Evolutionary conservation across 139 green algal genomes (phyloP), one percentile per base, ranked within the genome.

Genomic region (Nannochloris sp.): DNA sequence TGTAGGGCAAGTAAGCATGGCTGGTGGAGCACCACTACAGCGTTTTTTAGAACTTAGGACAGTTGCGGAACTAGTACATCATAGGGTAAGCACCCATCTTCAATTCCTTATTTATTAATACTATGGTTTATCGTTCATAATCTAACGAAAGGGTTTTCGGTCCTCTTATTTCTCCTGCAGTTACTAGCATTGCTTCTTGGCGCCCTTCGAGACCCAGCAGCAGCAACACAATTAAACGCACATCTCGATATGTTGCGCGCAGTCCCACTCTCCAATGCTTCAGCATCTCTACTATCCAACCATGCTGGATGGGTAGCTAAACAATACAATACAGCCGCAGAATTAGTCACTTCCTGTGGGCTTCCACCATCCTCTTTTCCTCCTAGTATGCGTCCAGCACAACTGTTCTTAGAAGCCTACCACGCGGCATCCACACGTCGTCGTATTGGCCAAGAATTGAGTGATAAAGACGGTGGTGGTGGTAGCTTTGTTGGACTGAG

Each of bases 121-220:
- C 39, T 27, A 8, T 23, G 6, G 24, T 13, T 19, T 6, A 46
- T 7, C 24, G 7, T 24, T 39, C 23, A 5, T n/a, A 29, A 7
- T 7, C 9, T 4, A 29, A 29, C 13, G 48, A 4, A 46, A 7
- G 55, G n/a, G n/a, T n/a, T n/a, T n/a, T n/a, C n/a, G n/a, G n/a
- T n/a, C n/a, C n/a, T n/a, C 10, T 25, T 44, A 36, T 48, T 0
- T 3, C 15, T 33, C 8, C 6, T 46, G 42, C 71, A 82, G 75
- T 47, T 68, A 2, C 44, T 76, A 19, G 75, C 73, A 13, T 58
- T 83, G 62, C 72, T 83, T 55, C 70, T 83, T 64, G 70, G 75
- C 53, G 60, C 35, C 45, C 60, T 81, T 45, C 62, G 73, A 29
- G 55, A 60, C 19, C 24, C 54, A 10, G 19, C 39, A 0, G 73